Percentiles rank a stretch among this genome's conserved stretches.
phyloP scores from a whole-genome alignment of 1,284 basidiomycete genomes.

The Leccinum idahoense region DNA sequence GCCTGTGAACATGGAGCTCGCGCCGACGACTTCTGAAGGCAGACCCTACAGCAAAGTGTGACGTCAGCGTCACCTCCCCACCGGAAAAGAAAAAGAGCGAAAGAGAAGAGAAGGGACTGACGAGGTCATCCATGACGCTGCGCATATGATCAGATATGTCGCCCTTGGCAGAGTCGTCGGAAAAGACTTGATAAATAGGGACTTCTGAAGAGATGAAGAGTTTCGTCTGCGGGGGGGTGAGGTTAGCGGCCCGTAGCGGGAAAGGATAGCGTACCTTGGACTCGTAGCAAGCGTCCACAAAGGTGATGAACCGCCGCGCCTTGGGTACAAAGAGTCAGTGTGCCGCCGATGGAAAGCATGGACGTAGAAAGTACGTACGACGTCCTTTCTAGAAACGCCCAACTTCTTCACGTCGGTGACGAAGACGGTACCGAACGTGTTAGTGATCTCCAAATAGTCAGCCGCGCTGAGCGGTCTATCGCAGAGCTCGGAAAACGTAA shows the following conservation, averaged over 20 bases:
- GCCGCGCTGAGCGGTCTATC: slow-evolving; percentile 88
- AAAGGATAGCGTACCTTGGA: slow-evolving; percentile 55
- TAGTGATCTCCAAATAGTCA: slow-evolving; percentile 94
- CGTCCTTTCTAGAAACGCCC: slow-evolving; percentile 84
- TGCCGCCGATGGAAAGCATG: not conserved
- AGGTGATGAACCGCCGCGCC: slow-evolving; percentile 95
- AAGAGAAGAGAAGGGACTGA: slow-evolving; percentile 26
- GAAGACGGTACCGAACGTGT: slow-evolving; percentile 84
- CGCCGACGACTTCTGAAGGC: slow-evolving; percentile 66
- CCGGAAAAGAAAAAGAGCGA: not conserved
- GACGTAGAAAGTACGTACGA: slow-evolving; percentile 38
- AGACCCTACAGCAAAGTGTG: slow-evolving; percentile 58
- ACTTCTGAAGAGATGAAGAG: slow-evolving; percentile 88
- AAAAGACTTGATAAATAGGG: slow-evolving; percentile 84
- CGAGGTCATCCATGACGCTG: slow-evolving; percentile 86
- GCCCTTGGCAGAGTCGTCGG: slow-evolving; percentile 52
- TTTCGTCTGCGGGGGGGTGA: slow-evolving; percentile 55
- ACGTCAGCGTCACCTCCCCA: not conserved
- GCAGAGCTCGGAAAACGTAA: slow-evolving; percentile 86
- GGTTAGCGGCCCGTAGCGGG: not conserved
- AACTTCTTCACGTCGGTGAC: slow-evolving; percentile 86
- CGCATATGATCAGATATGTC: slow-evolving; percentile 77
- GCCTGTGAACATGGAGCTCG: slow-evolving; percentile 84
- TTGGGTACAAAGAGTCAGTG: slow-evolving; percentile 23
- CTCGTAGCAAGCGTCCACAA: slow-evolving; percentile 95